A percentile compares a stretch with the other conserved stretches of the same genome.
Evolutionary conservation across 345 rosid genomes (phyloP).

Genomic region (Citrus maxima): DNA sequence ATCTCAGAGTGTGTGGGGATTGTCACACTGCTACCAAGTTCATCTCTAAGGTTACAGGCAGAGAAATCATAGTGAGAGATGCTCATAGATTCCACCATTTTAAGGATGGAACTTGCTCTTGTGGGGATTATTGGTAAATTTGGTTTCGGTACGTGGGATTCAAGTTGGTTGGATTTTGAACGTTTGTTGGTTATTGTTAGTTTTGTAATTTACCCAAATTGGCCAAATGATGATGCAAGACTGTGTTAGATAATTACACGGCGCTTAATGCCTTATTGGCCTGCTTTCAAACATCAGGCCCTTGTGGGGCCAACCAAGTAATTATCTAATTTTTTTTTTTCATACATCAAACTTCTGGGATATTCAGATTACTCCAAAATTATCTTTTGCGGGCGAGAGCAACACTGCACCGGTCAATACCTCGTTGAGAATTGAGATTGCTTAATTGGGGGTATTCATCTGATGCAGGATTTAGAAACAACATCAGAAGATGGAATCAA

Average conservation of each 20-base stretch:
- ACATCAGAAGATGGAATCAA: conserved; percentile 23
- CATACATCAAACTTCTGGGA: not conserved
- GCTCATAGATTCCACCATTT: conserved; percentile 42
- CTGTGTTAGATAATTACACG: not conserved
- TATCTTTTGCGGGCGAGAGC: not conserved
- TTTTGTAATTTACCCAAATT: no score
- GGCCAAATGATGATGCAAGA: not conserved
- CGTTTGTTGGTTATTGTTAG: not conserved
- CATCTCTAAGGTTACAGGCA: conserved; percentile 31
- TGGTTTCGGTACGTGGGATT: not conserved
- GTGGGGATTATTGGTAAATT: conserved; percentile 39
- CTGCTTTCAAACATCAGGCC: not conserved
- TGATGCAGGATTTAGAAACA: not conserved
- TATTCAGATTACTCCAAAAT: not conserved
- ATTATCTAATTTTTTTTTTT: not conserved
- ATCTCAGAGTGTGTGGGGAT: conserved; percentile 40
- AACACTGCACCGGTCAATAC: not conserved
- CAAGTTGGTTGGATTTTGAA: not conserved
- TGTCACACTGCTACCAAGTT: conserved; percentile 34
- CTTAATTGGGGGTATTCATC: not conserved
- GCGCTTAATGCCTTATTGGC: not conserved
- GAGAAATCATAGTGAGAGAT: conserved; percentile 43
- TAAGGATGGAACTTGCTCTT: conserved; percentile 38
- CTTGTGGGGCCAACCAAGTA: not conserved
- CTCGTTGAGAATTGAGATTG: not conserved